Evolutionary conservation across 192 early-diverging fungal species (phyloP), one percentile per base, ranked within the genome.

Genomic region (Backusella morwellensis): DNA sequence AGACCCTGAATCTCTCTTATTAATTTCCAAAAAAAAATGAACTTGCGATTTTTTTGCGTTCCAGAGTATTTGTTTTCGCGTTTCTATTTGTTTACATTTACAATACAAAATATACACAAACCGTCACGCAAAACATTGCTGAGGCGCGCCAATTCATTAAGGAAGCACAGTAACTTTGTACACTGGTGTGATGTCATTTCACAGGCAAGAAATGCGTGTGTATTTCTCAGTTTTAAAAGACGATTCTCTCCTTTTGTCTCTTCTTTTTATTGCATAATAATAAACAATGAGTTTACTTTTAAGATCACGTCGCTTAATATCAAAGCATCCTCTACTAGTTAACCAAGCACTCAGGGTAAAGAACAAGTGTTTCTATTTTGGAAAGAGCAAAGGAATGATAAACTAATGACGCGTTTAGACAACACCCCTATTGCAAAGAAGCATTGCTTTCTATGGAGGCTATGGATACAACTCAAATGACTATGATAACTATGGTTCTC

Each of bases 401-500:
- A 68, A 8, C 26, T 34, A 68, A 68, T 35, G 35, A 35, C 26
- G 17, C 29, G 67, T 44, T 14, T 76, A 79, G 81, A 38, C 66
- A 47, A 14, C 59, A 3, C 68, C 73, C 21, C 14, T 75, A n/a
- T 40, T 75, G 15, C 40, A 74, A 21, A 70, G 74, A 38, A 70
- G 75, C 8, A 12, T 76, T 15, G 75, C 72, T 40, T 59, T 44
- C 15, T 83, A 83, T 41, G 66, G 77, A 14, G 72, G 72, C 15
- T 78, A 83, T 69, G 81, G 81, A 9, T 78, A 82, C 29, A 68
- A 68, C 29, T 75, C 74, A 11, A 79, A 66, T 29, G 74, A 72
- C 21, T 78, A 79, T 67, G 74, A 78, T 74, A 56, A 76, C 23
- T 83, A 82, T 72, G 83, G 85, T 11, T 75, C 76, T 54, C 35